Conservation (phyloP, 2,329 filamentous ascomycete species). For the Verruconis gallopava region DNA sequence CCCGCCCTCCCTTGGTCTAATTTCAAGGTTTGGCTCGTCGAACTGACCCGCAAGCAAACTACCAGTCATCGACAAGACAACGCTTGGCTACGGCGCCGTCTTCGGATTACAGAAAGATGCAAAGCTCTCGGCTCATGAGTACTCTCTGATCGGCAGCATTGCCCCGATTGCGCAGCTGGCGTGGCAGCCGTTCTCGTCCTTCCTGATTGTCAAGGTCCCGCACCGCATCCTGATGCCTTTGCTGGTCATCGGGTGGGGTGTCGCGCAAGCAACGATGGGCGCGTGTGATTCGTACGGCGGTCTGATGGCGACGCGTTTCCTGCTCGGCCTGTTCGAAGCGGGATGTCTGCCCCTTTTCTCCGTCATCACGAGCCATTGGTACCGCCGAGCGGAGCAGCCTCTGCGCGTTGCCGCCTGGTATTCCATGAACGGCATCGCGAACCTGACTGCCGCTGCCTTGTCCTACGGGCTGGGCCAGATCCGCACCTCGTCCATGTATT, state of each 20-base stretch:
- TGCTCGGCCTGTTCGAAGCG: conserved; percentile 13
- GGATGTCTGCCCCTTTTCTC: conserved; percentile 29
- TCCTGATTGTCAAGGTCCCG: conserved; percentile 48
- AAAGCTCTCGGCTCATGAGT: conserved; percentile 39
- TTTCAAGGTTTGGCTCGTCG: too few relatives aligned
- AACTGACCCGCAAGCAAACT: too few relatives aligned
- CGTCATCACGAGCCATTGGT: conserved; percentile 34
- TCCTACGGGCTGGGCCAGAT: conserved; percentile 7
- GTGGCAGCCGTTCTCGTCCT: conserved; percentile 48
- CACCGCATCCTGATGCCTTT: conserved; percentile 45
- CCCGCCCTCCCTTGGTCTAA: too few relatives aligned
- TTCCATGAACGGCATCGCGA: conserved; percentile 1
- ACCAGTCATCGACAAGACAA: conserved; percentile 36
- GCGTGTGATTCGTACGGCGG: conserved; percentile 15
- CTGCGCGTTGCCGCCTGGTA: conserved; percentile 9
- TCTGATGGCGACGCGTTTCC: conserved; percentile 12
- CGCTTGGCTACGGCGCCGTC: conserved; percentile 45
- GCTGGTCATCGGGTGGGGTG: conserved; percentile 35
- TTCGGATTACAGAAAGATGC: conserved; percentile 41
- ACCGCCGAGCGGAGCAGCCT: conserved; percentile 23
- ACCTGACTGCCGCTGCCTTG: conserved; percentile 14
- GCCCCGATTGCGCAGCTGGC: conserved; percentile 46
- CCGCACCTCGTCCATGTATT: conserved; percentile 16
- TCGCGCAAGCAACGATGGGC: conserved; percentile 35
- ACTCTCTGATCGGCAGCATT: conserved; percentile 45